These are phyloP conservation scores for Brachypodium distachyon DNA, from an alignment of 202 grass and related monocot genomes.

Conservation along the genomic window DNA sequence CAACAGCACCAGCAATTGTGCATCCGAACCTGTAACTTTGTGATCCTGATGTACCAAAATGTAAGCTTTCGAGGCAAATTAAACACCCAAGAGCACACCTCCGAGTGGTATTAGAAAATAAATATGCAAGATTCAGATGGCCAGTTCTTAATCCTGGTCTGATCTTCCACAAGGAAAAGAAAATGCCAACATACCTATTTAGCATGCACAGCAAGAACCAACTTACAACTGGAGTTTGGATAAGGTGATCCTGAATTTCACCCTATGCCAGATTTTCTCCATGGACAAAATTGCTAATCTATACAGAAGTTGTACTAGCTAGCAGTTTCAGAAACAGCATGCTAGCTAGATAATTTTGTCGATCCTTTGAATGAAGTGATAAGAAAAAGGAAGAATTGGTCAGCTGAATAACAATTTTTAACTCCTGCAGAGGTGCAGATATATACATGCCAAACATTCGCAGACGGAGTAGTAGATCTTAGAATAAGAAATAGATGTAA, in stretches of 20 bases:
- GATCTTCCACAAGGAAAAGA: neutral
- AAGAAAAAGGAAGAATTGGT: neutral
- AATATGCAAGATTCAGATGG: neutral
- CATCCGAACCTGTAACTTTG: constrained; percentile 8
- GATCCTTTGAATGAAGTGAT: neutral
- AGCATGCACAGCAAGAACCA: neutral
- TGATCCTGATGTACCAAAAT: constrained; percentile 13
- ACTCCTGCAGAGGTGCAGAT: constrained; percentile 24
- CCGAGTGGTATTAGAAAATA: neutral
- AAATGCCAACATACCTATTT: constrained; percentile 33
- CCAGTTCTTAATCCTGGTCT: neutral
- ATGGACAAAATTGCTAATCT: neutral
- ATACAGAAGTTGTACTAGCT: neutral
- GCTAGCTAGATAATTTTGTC: constrained; percentile 28
- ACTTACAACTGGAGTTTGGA: neutral
- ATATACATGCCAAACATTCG: neutral
- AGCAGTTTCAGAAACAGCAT: neutral
- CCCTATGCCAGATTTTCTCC: neutral
- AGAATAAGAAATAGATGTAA: neutral
- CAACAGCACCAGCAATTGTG: neutral
- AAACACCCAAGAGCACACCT: neutral
- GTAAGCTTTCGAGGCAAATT: constrained; percentile 6
- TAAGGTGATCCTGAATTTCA: neutral
- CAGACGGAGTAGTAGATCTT: neutral
- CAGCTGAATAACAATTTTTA: neutral